These are phyloP conservation scores for Apiotrichum porosum DNA, from an alignment of 1,284 basidiomycete species.

Conservation along the genomic window DNA sequence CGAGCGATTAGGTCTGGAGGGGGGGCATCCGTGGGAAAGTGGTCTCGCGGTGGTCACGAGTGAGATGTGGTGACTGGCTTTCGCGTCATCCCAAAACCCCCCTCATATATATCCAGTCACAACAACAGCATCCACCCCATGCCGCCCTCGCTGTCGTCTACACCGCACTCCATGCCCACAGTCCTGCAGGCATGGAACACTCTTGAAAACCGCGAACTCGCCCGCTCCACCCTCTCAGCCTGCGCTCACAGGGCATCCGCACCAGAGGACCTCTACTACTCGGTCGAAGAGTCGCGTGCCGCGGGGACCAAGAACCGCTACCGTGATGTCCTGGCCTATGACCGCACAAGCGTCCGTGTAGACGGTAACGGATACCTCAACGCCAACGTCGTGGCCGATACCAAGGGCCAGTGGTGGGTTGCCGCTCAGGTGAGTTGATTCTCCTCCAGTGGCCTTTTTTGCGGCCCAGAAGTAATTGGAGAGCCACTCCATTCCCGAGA, in stretches of 20 bases:
- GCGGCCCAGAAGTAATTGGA: too few species aligned
- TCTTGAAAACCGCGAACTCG: slow-evolving; percentile 6
- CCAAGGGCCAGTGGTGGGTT: slow-evolving; percentile 34
- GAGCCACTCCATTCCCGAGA: too few species aligned
- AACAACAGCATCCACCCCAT: neutral
- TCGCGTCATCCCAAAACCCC: too few species aligned
- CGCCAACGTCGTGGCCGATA: slow-evolving; percentile 38
- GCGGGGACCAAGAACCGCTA: slow-evolving; percentile 31
- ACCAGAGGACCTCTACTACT: slow-evolving; percentile 24
- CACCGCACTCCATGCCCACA: too few species aligned
- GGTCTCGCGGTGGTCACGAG: too few species aligned
- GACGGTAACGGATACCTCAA: slow-evolving; percentile 32
- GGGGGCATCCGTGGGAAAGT: neutral
- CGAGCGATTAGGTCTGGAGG: too few species aligned
- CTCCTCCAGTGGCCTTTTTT: too few species aligned
- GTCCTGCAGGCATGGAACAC: neutral
- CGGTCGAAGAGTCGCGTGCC: slow-evolving; percentile 21
- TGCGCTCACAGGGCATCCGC: neutral
- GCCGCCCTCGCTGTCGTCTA: neutral
- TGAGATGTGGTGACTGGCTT: too few species aligned
- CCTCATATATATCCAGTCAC: too few species aligned
- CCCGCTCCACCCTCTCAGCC: neutral
- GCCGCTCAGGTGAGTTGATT: slow-evolving; percentile 39
- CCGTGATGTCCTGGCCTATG: slow-evolving; percentile 40
- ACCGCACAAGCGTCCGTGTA: slow-evolving; percentile 32